phyloP scores from a whole-genome alignment of 352 stramenopile species.

The Pythium brachiatum region DNA sequence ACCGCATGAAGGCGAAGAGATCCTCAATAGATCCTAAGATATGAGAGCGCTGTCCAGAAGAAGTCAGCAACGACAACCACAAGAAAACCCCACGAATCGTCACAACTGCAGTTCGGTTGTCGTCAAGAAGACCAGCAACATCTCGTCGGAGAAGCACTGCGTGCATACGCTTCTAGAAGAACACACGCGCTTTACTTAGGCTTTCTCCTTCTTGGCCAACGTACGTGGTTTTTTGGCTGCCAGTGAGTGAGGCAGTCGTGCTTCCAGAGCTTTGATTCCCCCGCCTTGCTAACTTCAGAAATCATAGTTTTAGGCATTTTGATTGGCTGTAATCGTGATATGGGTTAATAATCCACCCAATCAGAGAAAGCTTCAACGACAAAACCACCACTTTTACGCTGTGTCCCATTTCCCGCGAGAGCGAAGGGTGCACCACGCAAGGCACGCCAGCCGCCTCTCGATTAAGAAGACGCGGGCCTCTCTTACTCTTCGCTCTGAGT shows the following conservation, averaged over 20 bases:
- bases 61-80: no score
- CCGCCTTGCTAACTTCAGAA: background rate
- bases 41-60: no score
- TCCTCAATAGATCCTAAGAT: background rate
- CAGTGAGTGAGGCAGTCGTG: no score
- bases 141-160: constrained; percentile 3
- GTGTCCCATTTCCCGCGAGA: background rate
- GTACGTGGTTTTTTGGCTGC: background rate
- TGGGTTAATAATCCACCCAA: background rate
- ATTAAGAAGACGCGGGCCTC: background rate
- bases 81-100: no score
- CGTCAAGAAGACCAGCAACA: no score
- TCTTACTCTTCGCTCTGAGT: background rate
- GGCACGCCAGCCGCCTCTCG: constrained; percentile 2
- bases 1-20: background rate
- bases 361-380: background rate
- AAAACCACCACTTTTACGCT: background rate
- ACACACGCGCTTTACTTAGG: constrained; percentile 1
- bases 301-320: background rate
- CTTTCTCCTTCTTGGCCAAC: background rate
- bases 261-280: no score
- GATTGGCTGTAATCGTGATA: background rate
- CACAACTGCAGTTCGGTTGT: no score
- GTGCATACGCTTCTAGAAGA: background rate
- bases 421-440: background rate